Evolutionary conservation across 306 rosid species (phyloP), one percentile per base, ranked within the genome.

Genomic region (Pyrus communis): DNA sequence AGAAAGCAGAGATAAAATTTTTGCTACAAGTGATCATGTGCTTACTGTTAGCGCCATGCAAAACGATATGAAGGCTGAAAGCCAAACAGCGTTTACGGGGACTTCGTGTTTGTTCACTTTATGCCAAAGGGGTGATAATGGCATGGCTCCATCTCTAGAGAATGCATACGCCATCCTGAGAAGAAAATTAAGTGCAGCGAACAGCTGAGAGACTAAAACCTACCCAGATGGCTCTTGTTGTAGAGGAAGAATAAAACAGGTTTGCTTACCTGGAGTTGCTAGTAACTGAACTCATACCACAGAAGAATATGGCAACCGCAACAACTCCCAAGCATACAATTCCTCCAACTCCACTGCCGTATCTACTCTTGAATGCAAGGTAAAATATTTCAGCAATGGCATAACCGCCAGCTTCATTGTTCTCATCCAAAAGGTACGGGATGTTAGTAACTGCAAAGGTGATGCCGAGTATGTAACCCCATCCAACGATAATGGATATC

Each of bases 71-170:
- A 78, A 19, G 67, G 84, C 96, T 11, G 99, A 95, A 55, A 95
- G 89, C 99, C 97, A 95, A 70, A 95, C 99, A 12, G 99, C 93
- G 70, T 91, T 82, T 62, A 91, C 73, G 69, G 97, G 99, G 73
- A 95, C 92, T 58, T 95, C 98, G 5, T 89, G 91, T 80, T 75
- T 82, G 85, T 91, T 88, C 64, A 95, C 99, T 88, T 86, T 78
- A 78, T 91, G 99, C 98, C 99, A 91, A 66, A 86, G 66, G 0
- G 96, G 85, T 28, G 99, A 95, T 54, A 91, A 82, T 69, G 99
- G 99, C 99, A 95, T 91, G 73, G 99, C 98, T 70, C 98, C 99
- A 67, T 95, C 99, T 82, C 99, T 91, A 58, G 99, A 95, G 88
- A 95, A 95, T 40, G 99, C 99, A 78, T 88, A 95, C 71, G 86